Evolutionary conservation across 495 filamentous ascomycete genomes (phyloP).

Genomic region (Penicillium tannophilum): DNA sequence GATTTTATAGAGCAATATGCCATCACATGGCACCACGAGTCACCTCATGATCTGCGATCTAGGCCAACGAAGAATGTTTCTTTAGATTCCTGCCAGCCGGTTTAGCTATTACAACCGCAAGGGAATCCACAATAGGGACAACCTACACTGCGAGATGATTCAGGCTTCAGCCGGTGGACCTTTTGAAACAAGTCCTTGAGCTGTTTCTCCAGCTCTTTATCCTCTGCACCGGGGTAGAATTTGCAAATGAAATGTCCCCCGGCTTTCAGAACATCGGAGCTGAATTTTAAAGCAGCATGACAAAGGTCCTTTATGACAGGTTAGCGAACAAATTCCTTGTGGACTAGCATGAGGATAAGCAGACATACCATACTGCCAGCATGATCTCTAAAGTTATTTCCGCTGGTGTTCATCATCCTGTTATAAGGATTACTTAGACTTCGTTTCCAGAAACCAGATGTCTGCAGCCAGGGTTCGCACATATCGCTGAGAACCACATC

Average conservation of each 20-base stretch:
- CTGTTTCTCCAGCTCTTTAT: constrained; percentile 71
- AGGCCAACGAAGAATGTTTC: constrained; percentile 86
- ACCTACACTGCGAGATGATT: constrained; percentile 81
- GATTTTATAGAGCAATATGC: constrained; percentile 22
- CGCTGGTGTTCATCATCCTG: constrained; percentile 99
- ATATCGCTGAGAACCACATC: constrained; percentile 98
- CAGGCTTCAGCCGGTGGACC: constrained; percentile 85
- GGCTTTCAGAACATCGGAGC: constrained; percentile 75
- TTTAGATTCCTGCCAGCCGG: constrained; percentile 71
- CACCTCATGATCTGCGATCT: constrained; percentile 42
- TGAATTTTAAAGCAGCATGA: constrained; percentile 77
- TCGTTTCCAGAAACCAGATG: constrained; percentile 73
- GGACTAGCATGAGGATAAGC: constrained; percentile 24
- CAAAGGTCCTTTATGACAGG: constrained; percentile 72
- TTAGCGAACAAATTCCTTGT: constrained; percentile 45
- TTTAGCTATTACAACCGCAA: constrained; percentile 6
- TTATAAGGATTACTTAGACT: constrained; percentile 88
- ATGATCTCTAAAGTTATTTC: constrained; percentile 83
- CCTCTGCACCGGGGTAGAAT: constrained; percentile 90
- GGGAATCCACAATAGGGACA: background rate
- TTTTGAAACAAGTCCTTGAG: constrained; percentile 74
- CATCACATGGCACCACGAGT: background rate
- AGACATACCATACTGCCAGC: constrained; percentile 83
- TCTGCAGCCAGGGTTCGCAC: constrained; percentile 91
- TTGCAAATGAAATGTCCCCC: constrained; percentile 95